Evolutionary conservation across 495 filamentous ascomycete species (phyloP), one percentile per base, ranked within the genome.

Genomic region (Aspergillus campestris): DNA sequence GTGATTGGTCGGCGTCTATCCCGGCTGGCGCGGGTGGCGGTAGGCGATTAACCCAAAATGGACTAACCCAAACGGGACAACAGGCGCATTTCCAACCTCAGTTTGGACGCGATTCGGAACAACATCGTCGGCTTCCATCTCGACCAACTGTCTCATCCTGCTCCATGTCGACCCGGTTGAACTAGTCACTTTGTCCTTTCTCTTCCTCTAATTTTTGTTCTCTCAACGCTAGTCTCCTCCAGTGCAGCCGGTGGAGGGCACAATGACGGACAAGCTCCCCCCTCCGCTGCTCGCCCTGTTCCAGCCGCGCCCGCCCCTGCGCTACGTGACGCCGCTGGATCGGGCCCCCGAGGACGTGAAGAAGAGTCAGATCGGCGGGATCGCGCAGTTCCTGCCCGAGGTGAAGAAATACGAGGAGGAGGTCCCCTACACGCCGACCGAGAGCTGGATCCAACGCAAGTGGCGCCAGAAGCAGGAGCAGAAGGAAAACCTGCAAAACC

Each of bases 251-350:
- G 37, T 40, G 42, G 45, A 40, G 31, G 38, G 43, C 45, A 74
- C 40, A 31, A 97, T 96, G 91, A 97, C 91, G 7, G 90, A 95
- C 73, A 89, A 91, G 66, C 83, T 98, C 7, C 91, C 91, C 40
- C 87, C 86, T 39, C 90, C 91, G 51, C 80, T 98, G 30, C 78
- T 96, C 56, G 85, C 85, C 53, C 87, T 98, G 46, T 98, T 98
- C 69, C 84, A 89, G 57, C 87, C 92, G 48, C 86, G 92, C 29
- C 92, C 94, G 39, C 82, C 91, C 41, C 73, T 98, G 51, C 86
- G 89, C 64, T 98, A 86, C 74, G 79, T 95, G 38, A 83, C 87
- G 37, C 87, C 89, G 6, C 72, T 69, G 55, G 91, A 95, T 62
- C 78, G 86, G 57, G 76, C 90, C 27, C 86, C 90, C 31, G 88